Conservation (phyloP, 225 moss, liverwort and hornwort genomes). For the Pseudoscleropodium purum region DNA sequence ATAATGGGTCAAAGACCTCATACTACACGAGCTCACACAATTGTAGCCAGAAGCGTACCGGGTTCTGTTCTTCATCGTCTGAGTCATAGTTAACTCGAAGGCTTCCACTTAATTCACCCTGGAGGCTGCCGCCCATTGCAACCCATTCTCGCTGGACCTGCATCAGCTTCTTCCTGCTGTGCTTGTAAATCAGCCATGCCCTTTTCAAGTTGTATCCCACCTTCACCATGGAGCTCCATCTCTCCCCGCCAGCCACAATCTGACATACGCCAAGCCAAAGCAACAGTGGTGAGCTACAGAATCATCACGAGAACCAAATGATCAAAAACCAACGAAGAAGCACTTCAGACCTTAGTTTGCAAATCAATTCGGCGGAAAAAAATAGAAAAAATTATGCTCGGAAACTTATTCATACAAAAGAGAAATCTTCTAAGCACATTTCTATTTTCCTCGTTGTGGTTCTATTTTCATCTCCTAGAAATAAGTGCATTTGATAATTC, state of each 20-base stretch:
- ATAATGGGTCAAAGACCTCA: background rate
- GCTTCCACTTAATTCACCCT: slow-evolving; percentile 40
- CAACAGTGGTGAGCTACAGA: background rate
- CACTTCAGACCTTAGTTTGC: background rate
- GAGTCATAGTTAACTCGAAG: slow-evolving; percentile 57
- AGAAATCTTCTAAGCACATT: background rate
- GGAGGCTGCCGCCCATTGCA: slow-evolving; percentile 64
- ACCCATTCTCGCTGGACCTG: slow-evolving; percentile 82
- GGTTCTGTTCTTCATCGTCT: slow-evolving; percentile 53
- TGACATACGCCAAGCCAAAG: slow-evolving; percentile 8
- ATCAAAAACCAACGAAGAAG: background rate
- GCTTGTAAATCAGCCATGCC: slow-evolving; percentile 79
- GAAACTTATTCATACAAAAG: background rate
- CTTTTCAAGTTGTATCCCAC: slow-evolving; percentile 73
- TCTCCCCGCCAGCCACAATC: slow-evolving; percentile 76
- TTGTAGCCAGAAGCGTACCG: slow-evolving; percentile 8
- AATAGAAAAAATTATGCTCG: background rate
- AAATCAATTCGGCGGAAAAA: background rate
- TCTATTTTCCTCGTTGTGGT: background rate
- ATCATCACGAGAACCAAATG: background rate
- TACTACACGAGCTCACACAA: background rate
- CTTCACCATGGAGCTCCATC: slow-evolving; percentile 80
- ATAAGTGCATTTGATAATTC: background rate
- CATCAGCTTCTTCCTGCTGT: slow-evolving; percentile 70
- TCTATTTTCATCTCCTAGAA: background rate